Evolutionary conservation across 108 stramenopile genomes (phyloP).

Genomic region (Chaetoceros tenuissimus): DNA sequence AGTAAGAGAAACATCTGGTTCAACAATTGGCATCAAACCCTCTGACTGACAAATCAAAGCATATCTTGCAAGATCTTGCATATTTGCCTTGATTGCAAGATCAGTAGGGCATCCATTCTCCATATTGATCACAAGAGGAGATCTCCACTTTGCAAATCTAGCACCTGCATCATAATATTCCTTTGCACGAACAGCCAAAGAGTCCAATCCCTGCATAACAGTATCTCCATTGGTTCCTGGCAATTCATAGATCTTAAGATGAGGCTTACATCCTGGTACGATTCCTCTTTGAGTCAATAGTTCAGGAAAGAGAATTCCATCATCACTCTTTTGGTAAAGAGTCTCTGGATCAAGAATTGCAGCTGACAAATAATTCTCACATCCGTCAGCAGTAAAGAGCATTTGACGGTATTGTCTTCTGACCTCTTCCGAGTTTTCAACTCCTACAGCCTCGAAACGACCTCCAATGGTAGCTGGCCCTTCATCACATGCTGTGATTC

Average conservation of each 20-base stretch:
- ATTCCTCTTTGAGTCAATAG: conserved; percentile 61
- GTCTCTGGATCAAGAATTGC: conserved; percentile 92
- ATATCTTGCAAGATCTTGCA: conserved; percentile 81
- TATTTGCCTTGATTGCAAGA: conserved; percentile 70
- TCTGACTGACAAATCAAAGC: conserved; percentile 85
- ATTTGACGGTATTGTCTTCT: conserved; percentile 78
- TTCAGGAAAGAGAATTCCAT: conserved; percentile 77
- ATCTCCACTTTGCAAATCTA: conserved; percentile 88
- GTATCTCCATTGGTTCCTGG: conserved; percentile 84
- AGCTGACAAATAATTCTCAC: conserved; percentile 73
- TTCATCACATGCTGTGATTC: conserved; percentile 82
- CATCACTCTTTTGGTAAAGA: conserved; percentile 51
- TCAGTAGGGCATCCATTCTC: conserved; percentile 59
- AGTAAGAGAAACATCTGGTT: conserved; percentile 71
- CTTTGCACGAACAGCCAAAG: conserved; percentile 63
- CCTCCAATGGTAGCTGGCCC: conserved; percentile 74
- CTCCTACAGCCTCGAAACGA: conserved; percentile 65
- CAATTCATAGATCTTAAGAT: conserved; percentile 62
- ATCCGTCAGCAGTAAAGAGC: conserved; percentile 57
- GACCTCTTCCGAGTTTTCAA: conserved; percentile 81
- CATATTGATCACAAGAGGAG: conserved; percentile 47
- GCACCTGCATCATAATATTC: conserved; percentile 86
- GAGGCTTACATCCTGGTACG: conserved; percentile 83
- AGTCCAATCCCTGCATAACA: conserved; percentile 83
- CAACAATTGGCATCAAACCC: conserved; percentile 92